Conservation (phyloP, 2,329 filamentous ascomycete genomes). For the Periconia macrospinosa region DNA sequence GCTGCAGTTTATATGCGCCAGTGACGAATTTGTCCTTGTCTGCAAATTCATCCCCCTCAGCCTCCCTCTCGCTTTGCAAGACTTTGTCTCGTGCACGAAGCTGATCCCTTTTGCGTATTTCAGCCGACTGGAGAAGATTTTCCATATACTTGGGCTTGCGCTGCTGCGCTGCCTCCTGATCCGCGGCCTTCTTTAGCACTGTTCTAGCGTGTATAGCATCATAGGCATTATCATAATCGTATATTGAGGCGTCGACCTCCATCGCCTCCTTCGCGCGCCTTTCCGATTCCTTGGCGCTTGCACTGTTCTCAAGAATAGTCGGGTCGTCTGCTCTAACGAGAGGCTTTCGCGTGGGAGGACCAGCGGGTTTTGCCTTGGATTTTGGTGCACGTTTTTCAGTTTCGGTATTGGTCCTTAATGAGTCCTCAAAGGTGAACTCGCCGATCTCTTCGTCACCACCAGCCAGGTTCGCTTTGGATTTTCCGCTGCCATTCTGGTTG, state of each 20-base stretch:
- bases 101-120: constrained; percentile 75
- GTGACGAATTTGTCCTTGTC: constrained; percentile 89
- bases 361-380: constrained; percentile 32
- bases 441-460: constrained; percentile 59
- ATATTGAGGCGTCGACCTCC: constrained; percentile 71
- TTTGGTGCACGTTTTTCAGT: constrained; percentile 23
- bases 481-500: constrained; percentile 59
- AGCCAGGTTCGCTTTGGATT: constrained; percentile 36
- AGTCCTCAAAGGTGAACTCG: constrained; percentile 57
- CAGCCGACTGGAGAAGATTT: constrained; percentile 71
- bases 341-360: constrained; percentile 43
- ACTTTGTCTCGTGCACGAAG: constrained; percentile 79
- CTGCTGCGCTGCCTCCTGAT: constrained; percentile 57
- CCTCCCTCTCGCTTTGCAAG: constrained; percentile 74
- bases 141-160: constrained; percentile 78
- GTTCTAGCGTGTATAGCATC: constrained; percentile 67
- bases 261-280: constrained; percentile 67
- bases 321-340: constrained; percentile 36
- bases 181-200: constrained; percentile 59
- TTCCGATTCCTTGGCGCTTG: constrained; percentile 64
- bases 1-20: constrained; percentile 78
- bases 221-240: constrained; percentile 84
- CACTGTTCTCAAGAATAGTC: constrained; percentile 63
- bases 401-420: constrained; percentile 28
- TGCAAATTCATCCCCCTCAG: constrained; percentile 77